These are phyloP conservation scores for Mortierella sp. DNA, from an alignment of 371 early-diverging fungal genomes.

Conservation along the genomic window DNA sequence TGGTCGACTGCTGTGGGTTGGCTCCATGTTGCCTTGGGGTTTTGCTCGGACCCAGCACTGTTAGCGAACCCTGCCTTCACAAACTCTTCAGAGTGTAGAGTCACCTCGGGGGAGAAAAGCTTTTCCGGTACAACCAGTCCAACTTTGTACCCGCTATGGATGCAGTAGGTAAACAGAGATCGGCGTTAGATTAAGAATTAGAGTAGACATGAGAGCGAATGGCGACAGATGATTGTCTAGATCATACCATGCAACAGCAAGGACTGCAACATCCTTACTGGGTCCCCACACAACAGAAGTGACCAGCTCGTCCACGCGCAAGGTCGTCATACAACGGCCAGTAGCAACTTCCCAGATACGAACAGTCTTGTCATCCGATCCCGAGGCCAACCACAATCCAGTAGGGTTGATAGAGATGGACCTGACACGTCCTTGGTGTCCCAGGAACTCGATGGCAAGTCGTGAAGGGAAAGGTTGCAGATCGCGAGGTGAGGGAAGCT, in stretches of 20 bases:
- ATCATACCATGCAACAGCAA: conserved; percentile 71
- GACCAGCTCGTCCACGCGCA: conserved; percentile 76
- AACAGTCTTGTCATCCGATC: conserved; percentile 89
- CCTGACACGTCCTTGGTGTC: conserved; percentile 86
- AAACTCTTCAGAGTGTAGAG: conserved; percentile 61
- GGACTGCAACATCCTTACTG: conserved; percentile 75
- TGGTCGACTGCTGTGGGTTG: conserved; percentile 65
- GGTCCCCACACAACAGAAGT: conserved; percentile 92
- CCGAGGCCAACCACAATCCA: conserved; percentile 90
- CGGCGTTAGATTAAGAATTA: no score
- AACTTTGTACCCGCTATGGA: conserved; percentile 40
- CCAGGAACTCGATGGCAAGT: conserved; percentile 81
- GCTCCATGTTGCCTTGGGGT: conserved; percentile 63
- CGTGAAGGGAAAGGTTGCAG: conserved; percentile 94
- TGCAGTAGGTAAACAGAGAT: no score
- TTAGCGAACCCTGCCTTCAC: conserved; percentile 62
- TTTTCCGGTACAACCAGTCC: conserved; percentile 65
- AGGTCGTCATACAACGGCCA: conserved; percentile 85
- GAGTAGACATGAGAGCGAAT: no score
- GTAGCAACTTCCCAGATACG: conserved; percentile 93
- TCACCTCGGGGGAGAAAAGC: conserved; percentile 60
- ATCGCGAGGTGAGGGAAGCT: conserved; percentile 95
- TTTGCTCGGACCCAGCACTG: conserved; percentile 36
- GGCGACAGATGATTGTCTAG: no score
- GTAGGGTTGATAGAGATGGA: conserved; percentile 87